phyloP scores from a whole-genome alignment of 78 protist species.

The Thecamonas trahens region DNA sequence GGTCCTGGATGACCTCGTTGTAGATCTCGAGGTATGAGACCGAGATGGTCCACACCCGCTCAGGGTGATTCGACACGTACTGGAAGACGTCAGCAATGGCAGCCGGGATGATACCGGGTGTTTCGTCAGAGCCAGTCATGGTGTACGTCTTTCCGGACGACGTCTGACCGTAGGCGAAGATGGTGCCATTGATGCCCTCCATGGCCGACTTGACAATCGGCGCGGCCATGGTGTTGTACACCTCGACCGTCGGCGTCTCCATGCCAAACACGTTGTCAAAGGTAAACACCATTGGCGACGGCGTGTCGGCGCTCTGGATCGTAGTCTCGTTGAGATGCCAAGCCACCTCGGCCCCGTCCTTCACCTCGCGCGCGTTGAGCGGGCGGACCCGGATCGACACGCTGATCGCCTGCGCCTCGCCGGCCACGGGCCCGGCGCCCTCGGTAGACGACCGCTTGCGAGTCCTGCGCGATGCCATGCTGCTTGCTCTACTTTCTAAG shows the following conservation, averaged over 20 bases:
- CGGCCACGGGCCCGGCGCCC: too few relatives aligned
- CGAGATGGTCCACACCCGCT: too few relatives aligned
- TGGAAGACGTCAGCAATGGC: constrained; percentile 47
- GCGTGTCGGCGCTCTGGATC: constrained; percentile 7
- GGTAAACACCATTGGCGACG: constrained; percentile 14
- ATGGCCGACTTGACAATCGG: constrained; percentile 23
- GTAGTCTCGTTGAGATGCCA: constrained; percentile 13
- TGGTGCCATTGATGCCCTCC: constrained; percentile 59
- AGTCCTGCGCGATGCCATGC: too few relatives aligned
- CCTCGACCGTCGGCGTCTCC: constrained; percentile 16
- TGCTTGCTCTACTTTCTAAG: too few relatives aligned
- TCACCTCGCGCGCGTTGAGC: constrained; percentile 2
- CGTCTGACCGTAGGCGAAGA: constrained; percentile 68
- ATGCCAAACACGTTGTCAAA: constrained; percentile 32
- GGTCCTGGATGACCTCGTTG: constrained; percentile 7
- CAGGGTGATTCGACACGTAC: background rate
- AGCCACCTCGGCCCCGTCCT: constrained; percentile 4
- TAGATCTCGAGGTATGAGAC: constrained; percentile 62
- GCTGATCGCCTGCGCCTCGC: too few relatives aligned
- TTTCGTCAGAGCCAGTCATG: constrained; percentile 45
- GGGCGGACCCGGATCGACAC: constrained; percentile 46
- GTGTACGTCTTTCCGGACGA: constrained; percentile 72
- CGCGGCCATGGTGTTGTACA: constrained; percentile 30
- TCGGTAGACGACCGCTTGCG: too few relatives aligned
- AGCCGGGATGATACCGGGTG: constrained; percentile 58